Base-by-base conservation (phyloP, 805 yeast genomes). In the Grigorovia yakushimaensis region DNA sequence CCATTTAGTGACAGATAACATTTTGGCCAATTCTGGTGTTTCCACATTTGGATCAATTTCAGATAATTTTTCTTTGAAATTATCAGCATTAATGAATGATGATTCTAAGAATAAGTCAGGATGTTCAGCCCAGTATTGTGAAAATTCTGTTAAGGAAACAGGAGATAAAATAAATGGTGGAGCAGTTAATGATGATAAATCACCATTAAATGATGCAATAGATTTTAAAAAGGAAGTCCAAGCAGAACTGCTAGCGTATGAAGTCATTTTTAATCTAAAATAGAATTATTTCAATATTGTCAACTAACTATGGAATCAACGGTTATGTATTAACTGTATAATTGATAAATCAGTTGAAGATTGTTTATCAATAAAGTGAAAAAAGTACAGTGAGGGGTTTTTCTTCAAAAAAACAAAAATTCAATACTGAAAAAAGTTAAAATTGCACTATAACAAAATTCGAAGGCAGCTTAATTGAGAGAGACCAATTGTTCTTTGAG, bases 91-190 rank as follows among this genome's bases (percentile, higher is more conserved):
- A 41, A 60, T 70, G 52, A 73, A 72, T 53, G 73, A 74, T 30
- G 97, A 91, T 39, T 79, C 93, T 48, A 88, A 68, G 49, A 93
- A 77, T 52, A 88, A 73, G 53, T 86, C 91, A 17, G 91, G 88
- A 61, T 87, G 93, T 64, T 89, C 96, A 42, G 89, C 86, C 97
- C 98, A 91, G 69, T 87, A 93, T 66, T 87, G 91, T 13, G 96
- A 86, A 68, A 86, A 91, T 69, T 91, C 98, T 33, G 80, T 80
- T 57, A 87, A 74, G 1, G 97, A 89, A 10, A 86, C 82, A 22
- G 96, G 88, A 5, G 96, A 86, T 54, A 93, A 73, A 54, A 93
- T 93, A 69, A 93, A 93, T 4, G 98, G 97, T 17, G 98, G 98
- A 5, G 98, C 98, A 2, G 98, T 89, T 61, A 93, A 72, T 2